Conservation (phyloP, 208 protist species). For the Acanthamoeba lenticulata region DNA sequence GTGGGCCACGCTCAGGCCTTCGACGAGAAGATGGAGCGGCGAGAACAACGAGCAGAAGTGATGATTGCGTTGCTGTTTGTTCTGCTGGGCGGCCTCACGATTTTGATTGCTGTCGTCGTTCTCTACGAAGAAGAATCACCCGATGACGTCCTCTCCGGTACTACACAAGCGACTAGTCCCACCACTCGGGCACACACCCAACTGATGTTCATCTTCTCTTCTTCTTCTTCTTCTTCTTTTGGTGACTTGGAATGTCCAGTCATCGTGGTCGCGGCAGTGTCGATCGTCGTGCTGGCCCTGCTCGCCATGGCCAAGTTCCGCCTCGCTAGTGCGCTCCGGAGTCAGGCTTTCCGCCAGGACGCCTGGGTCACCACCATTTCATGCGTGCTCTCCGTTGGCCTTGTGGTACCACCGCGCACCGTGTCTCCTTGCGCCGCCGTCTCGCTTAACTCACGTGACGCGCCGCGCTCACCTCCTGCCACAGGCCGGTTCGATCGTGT, state of each 20-base stretch:
- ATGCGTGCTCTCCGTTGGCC: background rate
- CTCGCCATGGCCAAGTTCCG: slow-evolving; percentile 44
- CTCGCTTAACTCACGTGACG: background rate
- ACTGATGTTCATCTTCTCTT: background rate
- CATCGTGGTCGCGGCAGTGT: background rate
- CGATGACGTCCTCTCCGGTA: slow-evolving; percentile 26
- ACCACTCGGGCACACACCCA: too few relatives aligned
- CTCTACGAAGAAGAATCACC: slow-evolving; percentile 52
- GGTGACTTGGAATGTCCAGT: background rate
- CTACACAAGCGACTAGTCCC: too few relatives aligned
- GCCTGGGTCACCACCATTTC: slow-evolving; percentile 43
- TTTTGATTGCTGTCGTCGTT: slow-evolving; percentile 20
- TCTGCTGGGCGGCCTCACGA: slow-evolving; percentile 12
- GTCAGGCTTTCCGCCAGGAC: slow-evolving; percentile 27
- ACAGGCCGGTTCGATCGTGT: background rate
- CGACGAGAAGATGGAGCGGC: slow-evolving; percentile 15
- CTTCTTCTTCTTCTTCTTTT: background rate
- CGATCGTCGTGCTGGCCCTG: slow-evolving; percentile 21
- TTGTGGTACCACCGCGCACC: background rate
- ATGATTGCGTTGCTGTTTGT: slow-evolving; percentile 10
- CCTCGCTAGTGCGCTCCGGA: background rate
- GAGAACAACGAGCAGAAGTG: slow-evolving; percentile 37
- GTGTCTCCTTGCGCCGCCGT: too few relatives aligned
- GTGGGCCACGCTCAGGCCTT: background rate
- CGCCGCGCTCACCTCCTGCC: background rate